phyloP scores from a whole-genome alignment of 331 rosid genomes.

The Quercus phellos region DNA sequence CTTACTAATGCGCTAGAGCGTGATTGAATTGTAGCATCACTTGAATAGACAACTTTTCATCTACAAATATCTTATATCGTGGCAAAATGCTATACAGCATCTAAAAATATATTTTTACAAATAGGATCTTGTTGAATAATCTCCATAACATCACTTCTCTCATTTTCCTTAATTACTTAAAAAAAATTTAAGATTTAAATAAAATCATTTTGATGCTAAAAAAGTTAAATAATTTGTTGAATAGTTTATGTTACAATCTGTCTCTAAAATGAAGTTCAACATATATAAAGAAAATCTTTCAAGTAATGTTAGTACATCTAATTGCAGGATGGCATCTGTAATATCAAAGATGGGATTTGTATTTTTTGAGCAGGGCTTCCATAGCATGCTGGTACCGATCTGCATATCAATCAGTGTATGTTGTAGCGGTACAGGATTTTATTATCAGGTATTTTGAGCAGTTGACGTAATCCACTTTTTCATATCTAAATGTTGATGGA shows the following conservation, averaged over 20 bases:
- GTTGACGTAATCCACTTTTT: background rate
- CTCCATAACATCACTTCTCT: no score
- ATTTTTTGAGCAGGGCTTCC: constrained; percentile 91
- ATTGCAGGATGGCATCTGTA: constrained; percentile 92
- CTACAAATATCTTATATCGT: background rate
- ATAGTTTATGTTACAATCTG: background rate
- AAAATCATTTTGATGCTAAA: no score
- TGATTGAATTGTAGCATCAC: background rate
- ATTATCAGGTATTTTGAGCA: constrained; percentile 64
- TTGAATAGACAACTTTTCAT: background rate
- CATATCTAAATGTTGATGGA: background rate
- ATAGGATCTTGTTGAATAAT: background rate
- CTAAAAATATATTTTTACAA: background rate
- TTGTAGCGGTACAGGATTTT: constrained; percentile 83
- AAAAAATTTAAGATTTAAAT: no score
- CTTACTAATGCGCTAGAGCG: background rate
- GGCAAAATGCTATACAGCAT: background rate
- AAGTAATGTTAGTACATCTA: constrained; percentile 3
- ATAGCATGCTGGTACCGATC: constrained; percentile 63
- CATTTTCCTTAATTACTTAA: no score
- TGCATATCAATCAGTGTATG: constrained; percentile 68
- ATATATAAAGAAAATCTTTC: background rate
- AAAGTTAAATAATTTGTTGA: background rate
- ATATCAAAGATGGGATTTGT: constrained; percentile 95
- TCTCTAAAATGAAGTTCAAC: background rate